Percentiles rank a stretch among this genome's conserved stretches.
Evolutionary conservation across 768 basidiomycete genomes (phyloP).

Genomic region (Agrocybe chaxingu): DNA sequence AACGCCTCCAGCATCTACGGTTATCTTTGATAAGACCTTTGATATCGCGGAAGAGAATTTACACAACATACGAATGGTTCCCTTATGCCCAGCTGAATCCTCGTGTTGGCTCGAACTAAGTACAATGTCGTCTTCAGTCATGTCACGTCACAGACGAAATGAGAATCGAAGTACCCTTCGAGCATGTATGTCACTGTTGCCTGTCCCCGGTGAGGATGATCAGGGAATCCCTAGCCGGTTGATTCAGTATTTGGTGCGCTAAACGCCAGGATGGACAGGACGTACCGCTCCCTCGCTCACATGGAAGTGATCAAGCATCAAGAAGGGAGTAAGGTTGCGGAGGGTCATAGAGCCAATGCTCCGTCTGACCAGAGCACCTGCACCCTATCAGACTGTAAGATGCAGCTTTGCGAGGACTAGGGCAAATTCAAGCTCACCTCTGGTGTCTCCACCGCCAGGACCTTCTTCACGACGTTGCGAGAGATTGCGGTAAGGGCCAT

Average conservation of each 20-base stretch:
- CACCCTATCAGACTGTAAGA: conserved; percentile 47
- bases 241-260: neutral
- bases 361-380: conserved; percentile 78
- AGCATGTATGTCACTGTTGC: conserved; percentile 89
- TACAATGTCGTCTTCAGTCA: neutral
- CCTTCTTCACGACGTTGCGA: conserved; percentile 71
- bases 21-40: neutral
- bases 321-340: conserved; percentile 84
- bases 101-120: conserved; percentile 74
- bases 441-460: conserved; percentile 70
- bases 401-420: conserved; percentile 1
- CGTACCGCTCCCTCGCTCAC: conserved; percentile 65
- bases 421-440: conserved; percentile 44
- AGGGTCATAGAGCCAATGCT: conserved; percentile 77
- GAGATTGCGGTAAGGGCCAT: conserved; percentile 41
- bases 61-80: conserved; percentile 48
- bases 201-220: conserved; percentile 92
- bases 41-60: neutral
- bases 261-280: conserved; percentile 4
- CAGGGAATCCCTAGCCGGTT: conserved; percentile 72
- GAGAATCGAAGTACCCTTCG: conserved; percentile 49
- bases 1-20: conserved; percentile 69
- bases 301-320: conserved; percentile 86
- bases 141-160: neutral
- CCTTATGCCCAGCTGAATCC: conserved; percentile 86